A percentile compares a stretch with the other conserved stretches of the same genome.
phyloP scores from a whole-genome alignment of 2,329 filamentous ascomycete species.

The Colletotrichum scovillei region DNA sequence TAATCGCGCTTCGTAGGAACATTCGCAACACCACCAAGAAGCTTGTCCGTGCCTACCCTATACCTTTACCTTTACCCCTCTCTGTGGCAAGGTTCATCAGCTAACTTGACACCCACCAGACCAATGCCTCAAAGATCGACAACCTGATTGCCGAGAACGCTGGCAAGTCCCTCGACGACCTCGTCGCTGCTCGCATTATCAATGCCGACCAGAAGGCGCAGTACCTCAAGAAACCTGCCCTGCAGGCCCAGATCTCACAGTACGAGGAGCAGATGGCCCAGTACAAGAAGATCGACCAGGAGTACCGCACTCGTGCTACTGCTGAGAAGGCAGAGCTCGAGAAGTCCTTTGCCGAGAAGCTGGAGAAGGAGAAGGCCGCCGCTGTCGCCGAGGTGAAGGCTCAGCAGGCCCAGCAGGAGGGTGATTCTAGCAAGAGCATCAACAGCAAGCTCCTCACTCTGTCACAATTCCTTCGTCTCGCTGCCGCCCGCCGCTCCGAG shows the following conservation, averaged over 20 bases:
- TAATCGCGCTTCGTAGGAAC: slow-evolving; percentile 65
- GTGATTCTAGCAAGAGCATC: slow-evolving; percentile 65
- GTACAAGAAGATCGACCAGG: slow-evolving; percentile 80
- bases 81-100: not conserved
- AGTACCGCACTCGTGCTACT: slow-evolving; percentile 72
- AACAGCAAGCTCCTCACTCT: slow-evolving; percentile 75
- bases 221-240: slow-evolving; percentile 79
- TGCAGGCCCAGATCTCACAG: slow-evolving; percentile 75
- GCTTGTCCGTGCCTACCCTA: slow-evolving; percentile 71
- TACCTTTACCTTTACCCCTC: not conserved
- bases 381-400: slow-evolving; percentile 65
- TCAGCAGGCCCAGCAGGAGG: slow-evolving; percentile 63
- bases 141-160: slow-evolving; percentile 75
- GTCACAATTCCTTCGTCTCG: slow-evolving; percentile 83
- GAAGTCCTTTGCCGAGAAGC: slow-evolving; percentile 63
- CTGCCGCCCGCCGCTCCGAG: slow-evolving; percentile 79
- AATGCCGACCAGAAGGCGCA: slow-evolving; percentile 84
- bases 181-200: slow-evolving; percentile 78
- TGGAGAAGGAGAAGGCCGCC: slow-evolving; percentile 66
- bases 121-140: slow-evolving; percentile 79
- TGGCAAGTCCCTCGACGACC: slow-evolving; percentile 77
- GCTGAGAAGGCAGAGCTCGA: slow-evolving; percentile 71
- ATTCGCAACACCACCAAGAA: slow-evolving; percentile 96
- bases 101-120: slow-evolving; percentile 53
- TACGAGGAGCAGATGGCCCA: slow-evolving; percentile 79